Evolutionary conservation across 1,139 yeast genomes (phyloP), one percentile per base, ranked within the genome.

Genomic region (Yamadazyma triangularis): DNA sequence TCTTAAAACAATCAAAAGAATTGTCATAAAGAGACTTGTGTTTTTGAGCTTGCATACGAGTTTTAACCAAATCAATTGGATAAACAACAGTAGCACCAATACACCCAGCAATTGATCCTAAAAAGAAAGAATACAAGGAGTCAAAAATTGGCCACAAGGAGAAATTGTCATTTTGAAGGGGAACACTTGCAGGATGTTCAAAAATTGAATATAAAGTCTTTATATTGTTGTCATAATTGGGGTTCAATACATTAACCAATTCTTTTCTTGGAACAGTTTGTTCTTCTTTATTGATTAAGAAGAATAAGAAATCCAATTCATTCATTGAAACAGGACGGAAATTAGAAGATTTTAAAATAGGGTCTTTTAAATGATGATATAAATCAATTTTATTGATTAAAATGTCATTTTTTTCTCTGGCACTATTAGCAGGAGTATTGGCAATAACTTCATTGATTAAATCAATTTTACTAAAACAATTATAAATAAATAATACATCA

Each of bases 21-120:
- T 85, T 88, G 42, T 75, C 77, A 60, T 91, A 91, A 30, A 71
- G 60, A 13, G 86, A 73, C 24, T 81, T 67, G 40, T 79, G 74
- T 46, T 88, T 77, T 64, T 91, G 97, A 41, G 95, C 95, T 62
- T 91, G 98, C 95, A 91, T 87, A 58, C 97, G 77, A 4, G 98
- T 91, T 65, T 91, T 91, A 44, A 91, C 91, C 56, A 91, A 71
- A 62, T 91, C 98, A 47, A 91, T 91, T 26, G 98, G 98, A 55
- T 91, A 91, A 27, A 91, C 98, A n/a, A 84, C 88, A 8, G 96
- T 86, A 15, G 98, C 97, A 45, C 98, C 98, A 59, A 91, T 80
- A 51, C 96, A 94, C 38, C 98, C 98, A 23, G 98, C 97, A 32
- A 89, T 71, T 3, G 96, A 88, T 18, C 98, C 98, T 40, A 91